phyloP scores from a whole-genome alignment of 1,284 basidiomycete species.

The Quambalaria eucalypti region DNA sequence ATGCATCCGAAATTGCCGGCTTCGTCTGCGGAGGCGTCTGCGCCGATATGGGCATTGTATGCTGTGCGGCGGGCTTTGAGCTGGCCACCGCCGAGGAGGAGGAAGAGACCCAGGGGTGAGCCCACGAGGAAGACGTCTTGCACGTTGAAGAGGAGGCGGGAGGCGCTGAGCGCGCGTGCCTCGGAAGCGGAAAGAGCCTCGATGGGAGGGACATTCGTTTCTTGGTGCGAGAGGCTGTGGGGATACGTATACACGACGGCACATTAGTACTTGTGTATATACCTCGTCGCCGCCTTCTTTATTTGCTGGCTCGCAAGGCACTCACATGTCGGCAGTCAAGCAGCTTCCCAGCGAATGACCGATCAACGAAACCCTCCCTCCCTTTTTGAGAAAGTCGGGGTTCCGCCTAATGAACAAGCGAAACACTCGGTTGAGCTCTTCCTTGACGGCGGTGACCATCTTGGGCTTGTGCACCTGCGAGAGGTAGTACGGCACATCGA shows the following conservation, averaged over 20 bases:
- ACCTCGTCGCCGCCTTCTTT: not conserved
- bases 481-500: constrained; percentile 46
- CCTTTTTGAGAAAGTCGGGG: constrained; percentile 28
- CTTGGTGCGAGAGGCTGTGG: constrained; percentile 40
- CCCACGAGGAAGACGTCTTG: constrained; percentile 41
- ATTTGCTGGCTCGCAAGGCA: too few species aligned
- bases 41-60: constrained; percentile 15
- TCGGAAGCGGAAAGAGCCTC: constrained; percentile 10
- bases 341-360: constrained; percentile 13
- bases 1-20: constrained; percentile 24
- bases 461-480: constrained; percentile 27
- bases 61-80: constrained; percentile 40
- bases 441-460: constrained; percentile 38
- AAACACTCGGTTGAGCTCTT: constrained; percentile 44
- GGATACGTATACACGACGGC: constrained; percentile 34
- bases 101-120: constrained; percentile 33
- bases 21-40: constrained; percentile 17
- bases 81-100: constrained; percentile 43
- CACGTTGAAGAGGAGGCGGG: constrained; percentile 32
- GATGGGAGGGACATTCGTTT: constrained; percentile 24
- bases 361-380: constrained; percentile 40
- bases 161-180: constrained; percentile 5
- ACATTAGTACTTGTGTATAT: constrained; percentile 15
- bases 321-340: constrained; percentile 9
- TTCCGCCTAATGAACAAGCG: constrained; percentile 42